These are phyloP conservation scores for Aspergillus terreus DNA, from an alignment of 2,329 filamentous ascomycete species.

Conservation along the genomic window DNA sequence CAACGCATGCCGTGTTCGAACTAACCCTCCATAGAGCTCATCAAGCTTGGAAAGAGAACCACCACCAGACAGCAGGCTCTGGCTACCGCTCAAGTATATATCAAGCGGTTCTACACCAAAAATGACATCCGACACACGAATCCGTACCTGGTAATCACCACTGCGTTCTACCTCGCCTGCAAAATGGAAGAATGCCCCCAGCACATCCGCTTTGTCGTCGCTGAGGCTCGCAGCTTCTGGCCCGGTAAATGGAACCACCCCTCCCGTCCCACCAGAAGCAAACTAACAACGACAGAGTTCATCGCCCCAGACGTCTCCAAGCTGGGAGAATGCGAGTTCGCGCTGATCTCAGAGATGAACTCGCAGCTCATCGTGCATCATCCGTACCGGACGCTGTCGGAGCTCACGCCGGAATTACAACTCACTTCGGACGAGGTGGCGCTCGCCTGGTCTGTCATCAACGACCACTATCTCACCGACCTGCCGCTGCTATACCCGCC, in stretches of 20 bases:
- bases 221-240: conserved; percentile 82
- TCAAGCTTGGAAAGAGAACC: conserved; percentile 78
- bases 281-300: conserved; percentile 50
- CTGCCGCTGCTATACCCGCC: conserved; percentile 80
- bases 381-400: conserved; percentile 76
- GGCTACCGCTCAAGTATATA: conserved; percentile 90
- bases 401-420: conserved; percentile 65
- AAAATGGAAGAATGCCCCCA: conserved; percentile 98
- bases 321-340: conserved; percentile 91
- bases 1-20: not conserved
- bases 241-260: conserved; percentile 50
- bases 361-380: conserved; percentile 88
- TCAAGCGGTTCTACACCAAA: conserved; percentile 88
- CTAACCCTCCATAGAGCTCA: conserved; percentile 58
- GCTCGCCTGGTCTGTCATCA: conserved; percentile 78
- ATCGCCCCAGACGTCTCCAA: conserved; percentile 74
- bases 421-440: conserved; percentile 74
- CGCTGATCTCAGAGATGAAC: conserved; percentile 83
- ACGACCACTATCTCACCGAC: conserved; percentile 90
- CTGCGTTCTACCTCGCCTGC: conserved; percentile 88
- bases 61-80: conserved; percentile 85
- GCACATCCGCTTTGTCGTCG: conserved; percentile 86
- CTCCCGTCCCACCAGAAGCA: conserved; percentile 4
- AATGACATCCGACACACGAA: conserved; percentile 91
- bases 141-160: conserved; percentile 88